Percentiles rank a stretch among this genome's conserved stretches.
phyloP scores from a whole-genome alignment of 495 filamentous ascomycete species.

The Oleoguttula mirabilis region DNA sequence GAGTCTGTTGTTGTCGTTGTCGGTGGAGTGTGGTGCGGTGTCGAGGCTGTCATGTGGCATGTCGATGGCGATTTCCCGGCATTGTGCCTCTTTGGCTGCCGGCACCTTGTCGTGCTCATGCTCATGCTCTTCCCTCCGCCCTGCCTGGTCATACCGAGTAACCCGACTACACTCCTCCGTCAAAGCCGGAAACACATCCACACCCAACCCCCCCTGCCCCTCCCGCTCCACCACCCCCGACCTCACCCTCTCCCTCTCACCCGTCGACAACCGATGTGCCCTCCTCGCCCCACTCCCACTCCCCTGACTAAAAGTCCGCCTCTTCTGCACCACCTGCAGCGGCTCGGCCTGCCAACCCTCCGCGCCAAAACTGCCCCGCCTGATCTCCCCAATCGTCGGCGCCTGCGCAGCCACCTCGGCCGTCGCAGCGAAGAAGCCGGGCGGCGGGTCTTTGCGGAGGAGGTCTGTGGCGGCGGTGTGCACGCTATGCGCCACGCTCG shows the following conservation, averaged over 20 bases:
- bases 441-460: slow-evolving; percentile 28
- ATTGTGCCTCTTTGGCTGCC: neutral
- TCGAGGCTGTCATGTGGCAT: neutral
- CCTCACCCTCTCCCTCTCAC: slow-evolving; percentile 20
- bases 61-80: neutral
- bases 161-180: slow-evolving; percentile 12
- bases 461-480: slow-evolving; percentile 3
- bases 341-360: slow-evolving; percentile 32
- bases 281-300: slow-evolving; percentile 1
- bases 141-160: neutral
- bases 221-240: slow-evolving; percentile 18
- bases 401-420: slow-evolving; percentile 32
- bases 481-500: too few species aligned
- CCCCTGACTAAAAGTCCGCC: slow-evolving; percentile 16
- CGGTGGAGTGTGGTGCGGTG: neutral
- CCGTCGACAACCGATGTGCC: slow-evolving; percentile 1
- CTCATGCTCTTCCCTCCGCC: too few species aligned
- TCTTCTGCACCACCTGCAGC: slow-evolving; percentile 18
- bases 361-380: slow-evolving; percentile 30
- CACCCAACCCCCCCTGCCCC: slow-evolving; percentile 1
- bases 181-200: slow-evolving; percentile 21
- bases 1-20: slow-evolving; percentile 1
- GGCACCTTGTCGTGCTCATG: slow-evolving; percentile 11
- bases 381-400: slow-evolving; percentile 34
- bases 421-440: slow-evolving; percentile 43